Percentiles rank a stretch among this genome's conserved stretches.
Evolutionary conservation across 1,139 yeast species (phyloP).

Genomic region (Saccharomyces hybrid): DNA sequence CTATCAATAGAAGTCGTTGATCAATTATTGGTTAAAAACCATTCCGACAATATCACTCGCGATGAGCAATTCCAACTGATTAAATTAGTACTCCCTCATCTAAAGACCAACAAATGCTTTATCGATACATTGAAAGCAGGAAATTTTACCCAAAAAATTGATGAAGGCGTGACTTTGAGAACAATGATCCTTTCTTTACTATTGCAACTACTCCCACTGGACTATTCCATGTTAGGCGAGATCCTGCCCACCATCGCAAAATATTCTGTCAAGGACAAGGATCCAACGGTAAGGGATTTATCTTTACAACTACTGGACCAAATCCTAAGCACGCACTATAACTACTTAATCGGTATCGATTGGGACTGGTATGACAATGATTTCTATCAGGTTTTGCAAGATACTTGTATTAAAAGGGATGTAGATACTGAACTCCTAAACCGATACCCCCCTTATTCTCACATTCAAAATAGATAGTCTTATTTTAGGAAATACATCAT

Average conservation of each 20-base stretch:
- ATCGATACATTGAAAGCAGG: slow-evolving; percentile 23
- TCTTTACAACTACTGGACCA: not conserved
- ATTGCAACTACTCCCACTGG: slow-evolving; percentile 7
- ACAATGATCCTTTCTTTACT: slow-evolving; percentile 11
- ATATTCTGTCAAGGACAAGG: slow-evolving; percentile 10
- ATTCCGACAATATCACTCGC: not conserved
- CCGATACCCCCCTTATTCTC: not conserved
- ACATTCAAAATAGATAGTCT: not conserved
- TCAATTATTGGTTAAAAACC: slow-evolving; percentile 5
- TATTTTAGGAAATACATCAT: not conserved
- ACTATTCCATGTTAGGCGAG: slow-evolving; percentile 4
- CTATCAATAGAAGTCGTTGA: slow-evolving; percentile 9
- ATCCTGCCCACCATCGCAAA: slow-evolving; percentile 4
- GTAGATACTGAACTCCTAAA: not conserved
- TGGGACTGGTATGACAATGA: not conserved
- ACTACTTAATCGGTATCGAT: not conserved
- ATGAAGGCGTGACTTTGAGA: slow-evolving; percentile 17
- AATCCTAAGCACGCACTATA: not conserved
- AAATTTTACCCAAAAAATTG: slow-evolving; percentile 24
- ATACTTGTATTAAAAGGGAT: not conserved
- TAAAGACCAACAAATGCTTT: slow-evolving; percentile 16
- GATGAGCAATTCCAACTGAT: slow-evolving; percentile 3
- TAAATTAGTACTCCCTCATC: slow-evolving; percentile 9
- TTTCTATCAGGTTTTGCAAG: not conserved
- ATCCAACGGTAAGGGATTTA: slow-evolving; percentile 4